These are phyloP conservation scores for Oxyria digyna DNA, from an alignment of 148 eudicot genomes.

Conservation along the genomic window DNA sequence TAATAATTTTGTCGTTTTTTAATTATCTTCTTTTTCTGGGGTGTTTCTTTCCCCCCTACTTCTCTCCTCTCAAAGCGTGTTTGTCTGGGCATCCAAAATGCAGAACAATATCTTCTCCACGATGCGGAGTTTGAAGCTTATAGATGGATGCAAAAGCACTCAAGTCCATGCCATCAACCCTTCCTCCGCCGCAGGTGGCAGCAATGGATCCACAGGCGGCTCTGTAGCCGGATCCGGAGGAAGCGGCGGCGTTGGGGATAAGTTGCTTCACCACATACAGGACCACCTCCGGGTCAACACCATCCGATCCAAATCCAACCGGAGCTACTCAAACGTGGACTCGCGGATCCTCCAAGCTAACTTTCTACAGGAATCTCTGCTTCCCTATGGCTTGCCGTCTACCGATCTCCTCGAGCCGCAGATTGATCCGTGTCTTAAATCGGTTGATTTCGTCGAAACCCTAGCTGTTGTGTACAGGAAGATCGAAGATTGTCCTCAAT, in stretches of 20 bases:
- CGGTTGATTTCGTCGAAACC: slow-evolving; percentile 35
- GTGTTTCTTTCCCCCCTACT: not conserved
- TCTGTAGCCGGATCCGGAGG: slow-evolving; percentile 14
- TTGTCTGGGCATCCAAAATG: slow-evolving; percentile 21
- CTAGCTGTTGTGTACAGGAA: slow-evolving; percentile 33
- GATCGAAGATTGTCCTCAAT: slow-evolving; percentile 21
- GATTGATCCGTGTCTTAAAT: slow-evolving; percentile 32
- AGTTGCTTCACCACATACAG: slow-evolving; percentile 46
- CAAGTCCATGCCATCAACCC: slow-evolving; percentile 36
- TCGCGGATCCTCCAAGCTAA: slow-evolving; percentile 6
- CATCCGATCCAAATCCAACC: slow-evolving; percentile 32
- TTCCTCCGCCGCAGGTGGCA: slow-evolving; percentile 10
- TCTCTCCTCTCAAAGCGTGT: slow-evolving; percentile 1
- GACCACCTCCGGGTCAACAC: slow-evolving; percentile 67
- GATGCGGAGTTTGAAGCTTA: slow-evolving; percentile 53
- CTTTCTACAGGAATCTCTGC: slow-evolving; percentile 27
- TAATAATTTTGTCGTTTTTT: not conserved
- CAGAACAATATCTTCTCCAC: slow-evolving; percentile 51
- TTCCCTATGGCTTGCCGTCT: slow-evolving; percentile 28
- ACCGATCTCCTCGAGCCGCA: slow-evolving; percentile 34
- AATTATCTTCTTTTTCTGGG: not conserved
- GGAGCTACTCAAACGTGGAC: slow-evolving; percentile 20
- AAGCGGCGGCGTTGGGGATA: slow-evolving; percentile 34
- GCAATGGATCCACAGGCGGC: slow-evolving; percentile 12
- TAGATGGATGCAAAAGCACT: slow-evolving; percentile 43